Base-by-base conservation (phyloP, 1,284 basidiomycete species). In the Tremellales sp. region DNA sequence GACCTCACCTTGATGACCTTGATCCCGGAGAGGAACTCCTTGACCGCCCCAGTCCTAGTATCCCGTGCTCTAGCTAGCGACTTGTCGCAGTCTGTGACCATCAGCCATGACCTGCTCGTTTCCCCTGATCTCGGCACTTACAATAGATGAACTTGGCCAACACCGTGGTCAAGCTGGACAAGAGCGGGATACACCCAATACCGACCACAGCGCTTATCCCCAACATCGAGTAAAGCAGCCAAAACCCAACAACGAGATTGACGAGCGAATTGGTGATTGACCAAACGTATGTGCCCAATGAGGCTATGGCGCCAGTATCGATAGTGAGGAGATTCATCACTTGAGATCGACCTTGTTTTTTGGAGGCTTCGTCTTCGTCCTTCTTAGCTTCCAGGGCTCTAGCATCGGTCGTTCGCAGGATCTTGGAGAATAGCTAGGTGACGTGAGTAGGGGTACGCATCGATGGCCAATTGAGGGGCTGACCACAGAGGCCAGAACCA, bases 1-100 rank as follows among this genome's bases (percentile, higher is more conserved):
- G n/a, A n/a, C n/a, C 62, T 17, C 25, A 70, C 71, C 51, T 75
- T 73, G 66, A 73, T 70, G 11, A 71, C 70, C 48, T 72, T 73
- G 56, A 70, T 64, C 13, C 69, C 64, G 10, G 60, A 43, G 7
- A 73, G 49, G 40, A 72, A 64, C 54, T 74, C 72, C 43, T 72
- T 72, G 46, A 73, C 56, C 2, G 70, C 71, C 1, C 63, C 61
- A 1, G 61, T 68, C 10, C 71, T 53, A 0, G 65, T 67, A 52
- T 74, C 72, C 17, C 68, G 43, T 0, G 63, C 59, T 22, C 58
- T 46, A 1, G 65, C 60, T 60, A 68, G 67, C 3, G 59, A 56
- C 37, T 58, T 60, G 49, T 74, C 71, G 40, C 69, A 71, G 5
- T 53, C 69, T 73, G 46, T 5, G 17, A 19, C 13, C 24, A 56